Base-by-base conservation (phyloP, 139 green algal genomes). In the Chlamydomonas asymmetrica region DNA sequence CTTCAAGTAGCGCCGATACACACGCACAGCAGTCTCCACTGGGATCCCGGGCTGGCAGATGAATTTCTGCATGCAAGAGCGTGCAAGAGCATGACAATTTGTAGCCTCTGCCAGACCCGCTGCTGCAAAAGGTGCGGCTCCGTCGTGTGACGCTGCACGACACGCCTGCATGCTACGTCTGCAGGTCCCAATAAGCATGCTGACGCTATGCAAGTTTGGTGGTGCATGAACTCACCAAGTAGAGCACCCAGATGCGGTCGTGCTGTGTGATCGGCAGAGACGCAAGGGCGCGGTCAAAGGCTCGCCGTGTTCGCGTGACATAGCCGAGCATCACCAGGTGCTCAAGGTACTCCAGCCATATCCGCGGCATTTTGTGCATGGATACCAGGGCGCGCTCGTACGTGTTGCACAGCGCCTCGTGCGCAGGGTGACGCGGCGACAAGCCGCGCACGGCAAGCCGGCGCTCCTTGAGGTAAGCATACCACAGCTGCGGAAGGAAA, bases 211-310 rank as follows among this genome's bases (percentile, higher is more conserved):
- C n/a, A n/a, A n/a, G n/a, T n/a, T n/a, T n/a, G n/a, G n/a, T n/a
- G n/a, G n/a, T n/a, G n/a, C n/a, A n/a, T n/a, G n/a, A n/a, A 65
- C 84, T 73, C 71, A 90, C 83, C 82, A 99, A 82, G 86, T 98
- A 99, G 23, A 97, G 72, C 41, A 89, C 75, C 97, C 97, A 99
- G 2, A 99, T 79, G 29, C 92, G 86, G 61, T 97, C 94, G 76
- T 99, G 97, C 90, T 99, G 97, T 23, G 97, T 99, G 81, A 98
- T 89, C 34, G 97, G 95, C 66, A 99, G 88, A 25, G 94, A 87
- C 7, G 84, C 87, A 27, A 99, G 89, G 6, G 92, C 93, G 16
- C 92, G 84, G 86, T 99, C 97, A 79, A 98, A 98, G 5, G 89
- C 82, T 34, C 92, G 85, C 5, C 97, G 82, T 10, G 87, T 90